phyloP scores from a whole-genome alignment of 768 basidiomycete species.

The Panellus pusillus region DNA sequence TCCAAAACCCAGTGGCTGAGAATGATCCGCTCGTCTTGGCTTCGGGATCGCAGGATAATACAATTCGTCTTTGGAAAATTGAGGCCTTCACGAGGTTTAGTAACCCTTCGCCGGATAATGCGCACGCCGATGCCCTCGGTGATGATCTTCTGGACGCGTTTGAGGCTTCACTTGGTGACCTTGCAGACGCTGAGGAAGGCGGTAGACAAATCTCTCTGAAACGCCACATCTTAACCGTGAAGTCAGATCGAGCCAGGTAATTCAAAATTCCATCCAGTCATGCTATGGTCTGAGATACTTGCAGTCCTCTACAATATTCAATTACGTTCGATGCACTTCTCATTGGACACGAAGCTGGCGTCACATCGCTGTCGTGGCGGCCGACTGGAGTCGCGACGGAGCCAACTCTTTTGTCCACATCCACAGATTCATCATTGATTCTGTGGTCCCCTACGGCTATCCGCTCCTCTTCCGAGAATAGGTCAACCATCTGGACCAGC shows the following conservation, averaged over 20 bases:
- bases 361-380: conserved; percentile 89
- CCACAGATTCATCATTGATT: conserved; percentile 93
- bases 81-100: conserved; percentile 43
- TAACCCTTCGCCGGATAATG: conserved; percentile 20
- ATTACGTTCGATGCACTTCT: conserved; percentile 93
- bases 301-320: conserved; percentile 54
- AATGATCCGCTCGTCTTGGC: conserved; percentile 69
- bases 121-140: conserved; percentile 34
- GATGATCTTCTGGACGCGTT: conserved; percentile 88
- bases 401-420: conserved; percentile 81
- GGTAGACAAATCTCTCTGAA: conserved; percentile 88
- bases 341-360: conserved; percentile 92
- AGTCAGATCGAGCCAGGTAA: conserved; percentile 42
- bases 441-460: conserved; percentile 83
- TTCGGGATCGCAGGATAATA: conserved; percentile 93
- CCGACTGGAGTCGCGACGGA: conserved; percentile 32
- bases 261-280: conserved; percentile 11
- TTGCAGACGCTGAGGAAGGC: conserved; percentile 74
- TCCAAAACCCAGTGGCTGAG: conserved; percentile 40
- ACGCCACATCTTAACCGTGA: conserved; percentile 74
- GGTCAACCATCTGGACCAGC: conserved; percentile 80
- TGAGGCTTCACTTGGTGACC: conserved; percentile 74
- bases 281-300: conserved; percentile 2
- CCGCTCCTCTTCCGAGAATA: conserved; percentile 33
- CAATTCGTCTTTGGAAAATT: conserved; percentile 91